These are phyloP conservation scores for Benincasa hispida DNA, from an alignment of 306 rosid species.

Conservation along the genomic window DNA sequence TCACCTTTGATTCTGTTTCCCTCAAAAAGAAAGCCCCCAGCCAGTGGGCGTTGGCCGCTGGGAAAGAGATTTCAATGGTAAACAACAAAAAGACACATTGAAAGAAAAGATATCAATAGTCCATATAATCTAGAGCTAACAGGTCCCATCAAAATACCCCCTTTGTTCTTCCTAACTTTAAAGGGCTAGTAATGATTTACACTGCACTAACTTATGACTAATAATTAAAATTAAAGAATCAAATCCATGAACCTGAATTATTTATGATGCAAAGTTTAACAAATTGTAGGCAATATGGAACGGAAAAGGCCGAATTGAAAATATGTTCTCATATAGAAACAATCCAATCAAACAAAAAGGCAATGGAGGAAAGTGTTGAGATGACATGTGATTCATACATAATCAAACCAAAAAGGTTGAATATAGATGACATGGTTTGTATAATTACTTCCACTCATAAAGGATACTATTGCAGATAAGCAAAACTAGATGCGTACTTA, in stretches of 20 bases:
- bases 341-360: constrained; percentile 4
- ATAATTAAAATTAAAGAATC: background rate
- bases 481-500: constrained; percentile 13
- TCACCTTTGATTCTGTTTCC: background rate
- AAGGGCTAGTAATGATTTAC: background rate
- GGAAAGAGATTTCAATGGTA: background rate
- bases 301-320: background rate
- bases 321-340: background rate
- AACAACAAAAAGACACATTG: constrained; percentile 30
- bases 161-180: background rate
- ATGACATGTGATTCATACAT: constrained; percentile 3
- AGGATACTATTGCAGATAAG: constrained; percentile 14
- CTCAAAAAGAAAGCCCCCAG: background rate
- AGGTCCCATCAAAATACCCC: constrained; percentile 16
- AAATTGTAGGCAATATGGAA: background rate
- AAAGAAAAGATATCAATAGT: constrained; percentile 16
- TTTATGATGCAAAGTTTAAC: background rate
- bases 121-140: constrained; percentile 31
- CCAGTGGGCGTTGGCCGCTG: background rate
- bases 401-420: background rate
- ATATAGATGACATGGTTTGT: background rate
- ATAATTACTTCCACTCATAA: constrained; percentile 24
- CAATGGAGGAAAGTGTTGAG: background rate
- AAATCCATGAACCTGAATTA: background rate
- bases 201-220: background rate